These are phyloP conservation scores for Primulina tabacum DNA, from an alignment of 257 asterid genomes.

Conservation along the genomic window DNA sequence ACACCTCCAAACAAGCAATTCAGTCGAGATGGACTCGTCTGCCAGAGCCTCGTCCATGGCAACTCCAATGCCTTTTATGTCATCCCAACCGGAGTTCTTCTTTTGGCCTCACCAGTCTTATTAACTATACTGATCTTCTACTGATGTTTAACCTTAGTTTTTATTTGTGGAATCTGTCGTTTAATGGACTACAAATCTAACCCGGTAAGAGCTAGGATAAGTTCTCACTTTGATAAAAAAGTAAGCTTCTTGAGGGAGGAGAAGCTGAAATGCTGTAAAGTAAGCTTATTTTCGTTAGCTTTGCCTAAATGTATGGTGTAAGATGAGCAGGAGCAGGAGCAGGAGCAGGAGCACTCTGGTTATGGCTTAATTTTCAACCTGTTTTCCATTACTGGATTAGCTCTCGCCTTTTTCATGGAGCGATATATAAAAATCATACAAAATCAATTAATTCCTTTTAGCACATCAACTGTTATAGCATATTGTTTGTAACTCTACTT, in stretches of 20 bases:
- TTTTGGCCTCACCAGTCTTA: conserved; percentile 88
- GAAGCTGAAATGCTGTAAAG: conserved; percentile 41
- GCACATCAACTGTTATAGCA: too few species aligned
- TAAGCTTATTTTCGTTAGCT: conserved; percentile 29
- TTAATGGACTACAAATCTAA: conserved; percentile 27
- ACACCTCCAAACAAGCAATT: conserved; percentile 35
- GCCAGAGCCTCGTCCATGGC: conserved; percentile 35
- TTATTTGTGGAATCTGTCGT: conserved; percentile 23
- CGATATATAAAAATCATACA: conserved; percentile 29
- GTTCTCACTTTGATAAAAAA: conserved; percentile 14
- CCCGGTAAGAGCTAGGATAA: conserved; percentile 39
- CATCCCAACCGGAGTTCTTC: conserved; percentile 57
- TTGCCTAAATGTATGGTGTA: conserved; percentile 24
- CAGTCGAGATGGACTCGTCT: conserved; percentile 20
- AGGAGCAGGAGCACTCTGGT: conserved; percentile 35
- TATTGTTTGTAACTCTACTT: too few species aligned
- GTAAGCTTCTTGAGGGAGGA: conserved; percentile 19
- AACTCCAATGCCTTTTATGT: conserved; percentile 44
- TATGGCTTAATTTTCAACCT: conserved; percentile 59
- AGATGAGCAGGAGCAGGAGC: conserved; percentile 26
- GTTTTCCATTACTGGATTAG: conserved; percentile 49
- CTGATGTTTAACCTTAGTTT: conserved; percentile 32
- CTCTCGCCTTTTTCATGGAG: conserved; percentile 35
- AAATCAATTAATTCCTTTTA: neutral
- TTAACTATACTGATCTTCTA: conserved; percentile 35